Percentiles rank a stretch among this genome's conserved stretches.
These are phyloP conservation scores for Penicillium sp. DNA, from an alignment of 2,329 filamentous ascomycete species.

Conservation along the genomic window DNA sequence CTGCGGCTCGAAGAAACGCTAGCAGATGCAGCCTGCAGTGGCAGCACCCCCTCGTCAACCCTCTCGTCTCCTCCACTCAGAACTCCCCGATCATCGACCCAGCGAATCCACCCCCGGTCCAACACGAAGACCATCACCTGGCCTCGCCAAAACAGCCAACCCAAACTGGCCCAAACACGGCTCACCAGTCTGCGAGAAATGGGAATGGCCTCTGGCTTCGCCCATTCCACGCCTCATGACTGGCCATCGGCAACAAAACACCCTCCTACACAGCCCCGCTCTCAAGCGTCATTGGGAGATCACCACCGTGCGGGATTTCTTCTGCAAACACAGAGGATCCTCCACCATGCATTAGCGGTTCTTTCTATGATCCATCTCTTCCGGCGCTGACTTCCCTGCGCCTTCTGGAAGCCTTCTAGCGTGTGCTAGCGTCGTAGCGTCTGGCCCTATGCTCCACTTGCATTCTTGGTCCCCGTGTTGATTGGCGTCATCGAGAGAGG, in stretches of 20 bases:
- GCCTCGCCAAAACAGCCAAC: neutral
- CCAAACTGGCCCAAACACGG: neutral
- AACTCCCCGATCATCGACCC: neutral
- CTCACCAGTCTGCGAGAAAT: neutral
- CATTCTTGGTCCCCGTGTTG: neutral
- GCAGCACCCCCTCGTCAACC: neutral
- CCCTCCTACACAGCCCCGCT: constrained; percentile 18
- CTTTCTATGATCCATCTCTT: neutral
- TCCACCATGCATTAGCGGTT: constrained; percentile 19
- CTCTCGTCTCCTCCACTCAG: neutral
- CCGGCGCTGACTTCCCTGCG: constrained; percentile 9
- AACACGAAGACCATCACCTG: constrained; percentile 9
- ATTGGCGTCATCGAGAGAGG: neutral
- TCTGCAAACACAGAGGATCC: constrained; percentile 22
- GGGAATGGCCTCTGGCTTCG: neutral
- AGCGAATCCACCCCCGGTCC: neutral
- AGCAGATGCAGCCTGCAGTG: neutral
- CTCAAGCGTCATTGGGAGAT: constrained; percentile 17
- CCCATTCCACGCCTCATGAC: constrained; percentile 3
- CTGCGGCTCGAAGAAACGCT: neutral
- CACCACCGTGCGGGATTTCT: constrained; percentile 25
- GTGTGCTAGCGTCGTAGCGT: constrained; percentile 7
- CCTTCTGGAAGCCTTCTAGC: constrained; percentile 30
- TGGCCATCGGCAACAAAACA: constrained; percentile 6
- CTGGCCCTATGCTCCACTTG: neutral